These are phyloP conservation scores for Penicillium decumbens DNA, from an alignment of 2,329 filamentous ascomycete genomes.

Conservation along the genomic window DNA sequence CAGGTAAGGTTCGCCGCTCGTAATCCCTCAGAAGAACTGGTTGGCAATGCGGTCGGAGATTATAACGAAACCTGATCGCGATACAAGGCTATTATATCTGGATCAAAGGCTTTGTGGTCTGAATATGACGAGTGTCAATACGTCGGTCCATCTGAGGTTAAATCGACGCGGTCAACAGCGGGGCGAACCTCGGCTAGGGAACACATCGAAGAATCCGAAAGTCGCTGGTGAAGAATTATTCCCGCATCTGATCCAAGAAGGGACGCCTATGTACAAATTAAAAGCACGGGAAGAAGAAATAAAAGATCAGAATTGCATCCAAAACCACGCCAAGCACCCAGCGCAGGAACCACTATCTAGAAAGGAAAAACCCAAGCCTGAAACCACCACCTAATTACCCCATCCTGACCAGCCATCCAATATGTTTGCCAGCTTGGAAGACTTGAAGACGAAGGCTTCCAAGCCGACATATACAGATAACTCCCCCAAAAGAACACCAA, in stretches of 20 bases:
- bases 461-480: conserved; percentile 3
- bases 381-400: conserved; percentile 17
- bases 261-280: conserved; percentile 12
- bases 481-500: conserved; percentile 2
- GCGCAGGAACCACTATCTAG: conserved; percentile 17
- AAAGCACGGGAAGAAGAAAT: conserved; percentile 3
- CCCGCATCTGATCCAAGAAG: conserved; percentile 3
- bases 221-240: neutral
- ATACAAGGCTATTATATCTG: neutral
- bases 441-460: conserved; percentile 4
- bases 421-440: conserved; percentile 3
- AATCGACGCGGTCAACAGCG: neutral
- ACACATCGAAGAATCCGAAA: neutral
- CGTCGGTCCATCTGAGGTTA: neutral
- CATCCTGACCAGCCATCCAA: conserved; percentile 8
- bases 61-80: too few relatives aligned
- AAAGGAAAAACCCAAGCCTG: conserved; percentile 10
- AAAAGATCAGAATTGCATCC: conserved; percentile 15
- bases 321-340: conserved; percentile 17
- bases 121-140: neutral
- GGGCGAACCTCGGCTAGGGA: conserved; percentile 12
- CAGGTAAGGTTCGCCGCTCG: neutral
- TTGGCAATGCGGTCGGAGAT: neutral
- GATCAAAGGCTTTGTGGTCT: neutral
- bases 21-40: neutral